Evolutionary conservation across 2,329 filamentous ascomycete species (phyloP).

Genomic region (Scedosporium minutisporum): DNA sequence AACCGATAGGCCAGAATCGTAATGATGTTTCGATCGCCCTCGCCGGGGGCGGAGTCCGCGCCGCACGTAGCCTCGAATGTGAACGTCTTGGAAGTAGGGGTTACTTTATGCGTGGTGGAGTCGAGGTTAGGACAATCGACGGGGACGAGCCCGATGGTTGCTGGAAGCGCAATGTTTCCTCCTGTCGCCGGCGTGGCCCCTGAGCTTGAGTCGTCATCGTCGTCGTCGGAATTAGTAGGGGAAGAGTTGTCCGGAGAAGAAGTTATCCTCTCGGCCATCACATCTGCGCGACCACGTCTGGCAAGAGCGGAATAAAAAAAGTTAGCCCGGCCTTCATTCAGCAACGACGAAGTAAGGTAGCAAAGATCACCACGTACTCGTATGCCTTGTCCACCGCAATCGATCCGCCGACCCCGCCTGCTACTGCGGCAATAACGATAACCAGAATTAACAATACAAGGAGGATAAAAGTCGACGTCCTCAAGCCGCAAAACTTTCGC

Average conservation of each 20-base stretch:
- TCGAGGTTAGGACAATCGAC: constrained; percentile 8
- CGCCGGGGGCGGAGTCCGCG: constrained; percentile 1
- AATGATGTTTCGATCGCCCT: constrained; percentile 4
- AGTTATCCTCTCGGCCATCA: background rate
- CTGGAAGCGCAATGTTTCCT: background rate
- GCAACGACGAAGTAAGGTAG: background rate
- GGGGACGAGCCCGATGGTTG: background rate
- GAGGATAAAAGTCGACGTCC: constrained; percentile 6
- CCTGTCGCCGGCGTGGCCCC: background rate
- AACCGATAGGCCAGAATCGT: constrained; percentile 5
- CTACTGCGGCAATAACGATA: constrained; percentile 6
- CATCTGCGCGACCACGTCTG: constrained; percentile 1
- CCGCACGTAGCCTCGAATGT: background rate
- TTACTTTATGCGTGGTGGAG: constrained; percentile 1
- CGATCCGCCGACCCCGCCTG: constrained; percentile 8
- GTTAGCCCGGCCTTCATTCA: background rate
- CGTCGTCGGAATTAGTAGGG: background rate
- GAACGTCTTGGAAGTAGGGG: background rate
- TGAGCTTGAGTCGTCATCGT: background rate
- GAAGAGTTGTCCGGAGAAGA: background rate
- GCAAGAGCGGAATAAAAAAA: background rate
- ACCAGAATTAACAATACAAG: constrained; percentile 2
- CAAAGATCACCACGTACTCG: background rate
- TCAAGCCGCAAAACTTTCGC: constrained; percentile 4
- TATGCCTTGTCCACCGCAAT: constrained; percentile 6